phyloP scores from a whole-genome alignment of 805 yeast species.

The Ogataea methanolica region DNA sequence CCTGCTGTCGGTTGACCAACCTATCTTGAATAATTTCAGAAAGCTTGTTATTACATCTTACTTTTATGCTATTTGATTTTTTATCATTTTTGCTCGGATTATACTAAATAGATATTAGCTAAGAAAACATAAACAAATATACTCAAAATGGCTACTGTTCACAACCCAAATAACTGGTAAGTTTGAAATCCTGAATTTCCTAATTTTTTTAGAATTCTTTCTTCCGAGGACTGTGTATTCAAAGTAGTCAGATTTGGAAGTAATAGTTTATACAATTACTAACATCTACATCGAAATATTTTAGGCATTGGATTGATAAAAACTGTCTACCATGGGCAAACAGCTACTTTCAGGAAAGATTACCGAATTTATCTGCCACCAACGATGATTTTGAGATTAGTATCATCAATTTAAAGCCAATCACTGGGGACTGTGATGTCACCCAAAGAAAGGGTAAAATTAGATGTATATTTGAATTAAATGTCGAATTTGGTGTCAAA shows the following conservation, averaged over 20 bases:
- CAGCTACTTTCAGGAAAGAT: constrained; percentile 59
- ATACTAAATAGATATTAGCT: no score
- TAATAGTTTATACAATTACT: neutral
- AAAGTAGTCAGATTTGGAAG: no score
- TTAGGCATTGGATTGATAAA: constrained; percentile 95
- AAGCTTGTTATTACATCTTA: no score
- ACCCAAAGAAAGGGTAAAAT: constrained; percentile 82
- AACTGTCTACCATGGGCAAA: constrained; percentile 92
- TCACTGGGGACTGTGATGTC: constrained; percentile 76
- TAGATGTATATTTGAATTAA: constrained; percentile 68
- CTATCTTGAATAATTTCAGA: no score
- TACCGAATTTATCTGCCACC: constrained; percentile 42
- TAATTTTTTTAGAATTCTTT: neutral
- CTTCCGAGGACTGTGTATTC: no score
- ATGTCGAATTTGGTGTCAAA: constrained; percentile 42
- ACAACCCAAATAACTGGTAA: constrained; percentile 90
- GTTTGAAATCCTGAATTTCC: constrained; percentile 4
- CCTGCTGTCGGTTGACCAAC: no score
- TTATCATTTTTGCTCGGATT: no score
- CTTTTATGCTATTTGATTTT: no score
- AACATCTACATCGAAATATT: neutral
- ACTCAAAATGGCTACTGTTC: constrained; percentile 64
- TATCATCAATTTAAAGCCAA: constrained; percentile 34
- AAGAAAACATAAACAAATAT: no score
- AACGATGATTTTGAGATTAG: constrained; percentile 32